Evolutionary conservation across 768 basidiomycete genomes (phyloP).

Genomic region (Favolaschia claudopus): DNA sequence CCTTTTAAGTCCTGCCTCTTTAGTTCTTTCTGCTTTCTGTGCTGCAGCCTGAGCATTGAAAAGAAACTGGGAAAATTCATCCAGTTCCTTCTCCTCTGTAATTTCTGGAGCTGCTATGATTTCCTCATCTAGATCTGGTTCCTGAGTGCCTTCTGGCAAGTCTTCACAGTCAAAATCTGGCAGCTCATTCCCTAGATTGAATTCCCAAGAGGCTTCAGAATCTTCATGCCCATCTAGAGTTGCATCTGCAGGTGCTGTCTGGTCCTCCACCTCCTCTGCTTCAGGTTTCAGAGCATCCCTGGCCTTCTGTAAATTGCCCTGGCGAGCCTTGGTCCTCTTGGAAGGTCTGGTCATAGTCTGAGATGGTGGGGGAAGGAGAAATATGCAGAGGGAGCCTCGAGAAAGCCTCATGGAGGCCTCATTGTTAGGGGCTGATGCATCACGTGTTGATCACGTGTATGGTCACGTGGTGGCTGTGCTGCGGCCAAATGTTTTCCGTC

Average conservation of each 20-base stretch:
- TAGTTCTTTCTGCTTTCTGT: background rate
- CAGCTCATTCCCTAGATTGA: background rate
- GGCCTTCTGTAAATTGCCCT: conserved; percentile 6
- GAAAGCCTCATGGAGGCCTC: too few species aligned
- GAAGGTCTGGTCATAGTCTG: background rate
- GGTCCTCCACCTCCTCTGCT: conserved; percentile 10
- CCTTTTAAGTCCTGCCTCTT: background rate
- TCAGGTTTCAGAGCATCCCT: background rate
- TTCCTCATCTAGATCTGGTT: conserved; percentile 8
- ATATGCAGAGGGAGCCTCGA: too few species aligned
- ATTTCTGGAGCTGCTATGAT: conserved; percentile 3
- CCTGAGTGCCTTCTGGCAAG: background rate
- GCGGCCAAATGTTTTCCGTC: conserved; percentile 1
- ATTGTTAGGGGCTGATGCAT: background rate
- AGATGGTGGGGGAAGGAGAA: too few species aligned
- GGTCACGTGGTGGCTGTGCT: conserved; percentile 14
- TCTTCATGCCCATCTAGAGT: too few species aligned
- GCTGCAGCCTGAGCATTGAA: conserved; percentile 5
- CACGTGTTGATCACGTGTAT: background rate
- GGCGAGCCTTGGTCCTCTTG: background rate
- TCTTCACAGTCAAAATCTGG: conserved; percentile 2
- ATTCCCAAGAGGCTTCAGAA: background rate
- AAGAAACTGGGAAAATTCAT: conserved; percentile 8
- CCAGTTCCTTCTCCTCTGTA: conserved; percentile 1
- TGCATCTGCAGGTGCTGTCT: too few species aligned